A percentile compares a stretch with the other conserved stretches of the same genome.
These are phyloP conservation scores for Mytilinidion resinicola DNA, from an alignment of 495 filamentous ascomycete species.

Conservation along the genomic window DNA sequence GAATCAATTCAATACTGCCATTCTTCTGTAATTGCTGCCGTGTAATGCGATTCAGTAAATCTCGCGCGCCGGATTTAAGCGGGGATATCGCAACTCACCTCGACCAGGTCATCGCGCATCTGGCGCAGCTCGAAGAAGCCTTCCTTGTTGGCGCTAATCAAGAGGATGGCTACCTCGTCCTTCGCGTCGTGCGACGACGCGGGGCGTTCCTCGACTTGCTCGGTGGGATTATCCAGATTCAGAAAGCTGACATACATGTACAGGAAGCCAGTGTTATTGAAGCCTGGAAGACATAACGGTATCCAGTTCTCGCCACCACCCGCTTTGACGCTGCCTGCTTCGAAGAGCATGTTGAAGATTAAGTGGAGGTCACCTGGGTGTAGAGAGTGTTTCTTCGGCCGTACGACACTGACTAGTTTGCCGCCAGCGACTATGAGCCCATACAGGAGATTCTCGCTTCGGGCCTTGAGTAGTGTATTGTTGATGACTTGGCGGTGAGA, in stretches of 20 bases:
- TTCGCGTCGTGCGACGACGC: conserved; percentile 41
- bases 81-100: conserved; percentile 36
- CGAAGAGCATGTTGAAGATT: conserved; percentile 99
- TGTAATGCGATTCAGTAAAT: conserved; percentile 3
- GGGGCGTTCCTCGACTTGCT: conserved; percentile 31
- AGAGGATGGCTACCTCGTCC: conserved; percentile 79
- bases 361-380: conserved; percentile 94
- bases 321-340: conserved; percentile 78
- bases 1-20: conserved; percentile 67
- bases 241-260: conserved; percentile 99
- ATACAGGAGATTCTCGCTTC: conserved; percentile 73
- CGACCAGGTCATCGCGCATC: conserved; percentile 76
- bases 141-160: conserved; percentile 90
- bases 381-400: conserved; percentile 90
- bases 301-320: conserved; percentile 97
- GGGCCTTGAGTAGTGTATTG: conserved; percentile 72
- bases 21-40: conserved; percentile 62
- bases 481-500: conserved; percentile 80
- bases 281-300: conserved; percentile 89
- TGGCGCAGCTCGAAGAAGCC: conserved; percentile 81
- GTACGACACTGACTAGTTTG: conserved; percentile 84
- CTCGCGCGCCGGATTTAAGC: background rate
- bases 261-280: conserved; percentile 95
- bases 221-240: conserved; percentile 43
- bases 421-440: conserved; percentile 93